A percentile compares a stretch with the other conserved stretches of the same genome.
phyloP scores from a whole-genome alignment of 352 stramenopile genomes.

The Pythium phragmitis region DNA sequence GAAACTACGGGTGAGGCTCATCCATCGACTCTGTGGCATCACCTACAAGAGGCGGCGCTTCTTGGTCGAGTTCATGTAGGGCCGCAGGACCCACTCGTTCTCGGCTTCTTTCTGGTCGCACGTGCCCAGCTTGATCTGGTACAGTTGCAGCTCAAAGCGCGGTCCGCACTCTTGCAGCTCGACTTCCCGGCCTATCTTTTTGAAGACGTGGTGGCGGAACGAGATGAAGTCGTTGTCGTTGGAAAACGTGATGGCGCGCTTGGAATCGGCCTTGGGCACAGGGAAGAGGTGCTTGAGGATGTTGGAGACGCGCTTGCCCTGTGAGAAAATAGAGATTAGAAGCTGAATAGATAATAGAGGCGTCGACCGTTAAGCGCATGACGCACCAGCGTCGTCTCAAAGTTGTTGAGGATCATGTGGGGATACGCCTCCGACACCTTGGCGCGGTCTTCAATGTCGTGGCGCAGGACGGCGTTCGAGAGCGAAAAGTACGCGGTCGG shows the following conservation, averaged over 20 bases:
- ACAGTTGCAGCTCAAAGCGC: conserved; percentile 98
- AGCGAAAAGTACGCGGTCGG: conserved; percentile 99
- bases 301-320: conserved; percentile 94
- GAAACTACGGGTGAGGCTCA: no score
- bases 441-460: conserved; percentile 97
- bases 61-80: conserved; percentile 99
- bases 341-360: not conserved
- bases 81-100: conserved; percentile 98
- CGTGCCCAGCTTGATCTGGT: conserved; percentile 98
- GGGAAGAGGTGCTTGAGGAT: conserved; percentile 99
- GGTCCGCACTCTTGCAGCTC: conserved; percentile 95
- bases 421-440: conserved; percentile 93
- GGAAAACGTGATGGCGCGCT: conserved; percentile 97
- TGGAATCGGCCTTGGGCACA: conserved; percentile 95
- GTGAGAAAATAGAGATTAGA: not conserved
- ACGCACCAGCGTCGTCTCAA: conserved; percentile 88
- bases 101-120: conserved; percentile 99
- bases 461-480: conserved; percentile 95
- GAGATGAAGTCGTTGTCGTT: conserved; percentile 99
- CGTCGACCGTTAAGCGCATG: not conserved
- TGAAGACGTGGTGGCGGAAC: conserved; percentile 99
- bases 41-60: conserved; percentile 91
- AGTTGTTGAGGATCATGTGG: conserved; percentile 97
- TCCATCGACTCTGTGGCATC: no score
- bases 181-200: conserved; percentile 91